Evolutionary conservation across 371 early-diverging fungal genomes (phyloP).

Genomic region (Amoeboaphelidium occidentale): DNA sequence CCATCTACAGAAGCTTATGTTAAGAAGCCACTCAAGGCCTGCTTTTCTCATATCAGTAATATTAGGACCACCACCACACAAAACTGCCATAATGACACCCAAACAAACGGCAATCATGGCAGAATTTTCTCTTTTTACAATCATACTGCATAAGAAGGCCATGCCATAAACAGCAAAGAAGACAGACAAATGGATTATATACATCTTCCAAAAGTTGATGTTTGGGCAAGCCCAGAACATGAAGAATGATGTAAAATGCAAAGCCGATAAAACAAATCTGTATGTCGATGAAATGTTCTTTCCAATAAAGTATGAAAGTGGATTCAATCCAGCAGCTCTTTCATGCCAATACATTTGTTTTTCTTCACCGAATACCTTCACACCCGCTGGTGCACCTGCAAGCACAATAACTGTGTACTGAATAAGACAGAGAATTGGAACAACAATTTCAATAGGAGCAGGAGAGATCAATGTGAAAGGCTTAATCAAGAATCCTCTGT

Average conservation of each 20-base stretch:
- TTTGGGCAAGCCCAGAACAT: slow-evolving; percentile 11
- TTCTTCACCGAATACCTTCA: slow-evolving; percentile 18
- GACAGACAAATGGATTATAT: slow-evolving; percentile 8
- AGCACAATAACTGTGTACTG: slow-evolving; percentile 14
- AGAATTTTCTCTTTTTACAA: slow-evolving; percentile 14
- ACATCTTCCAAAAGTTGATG: slow-evolving; percentile 7
- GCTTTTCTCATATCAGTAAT: slow-evolving; percentile 10
- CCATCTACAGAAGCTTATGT: slow-evolving; percentile 15
- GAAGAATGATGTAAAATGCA: slow-evolving; percentile 3
- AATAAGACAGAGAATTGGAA: slow-evolving; percentile 11
- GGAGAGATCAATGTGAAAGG: slow-evolving; percentile 9
- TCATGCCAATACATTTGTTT: slow-evolving; percentile 13
- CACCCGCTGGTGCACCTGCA: slow-evolving; percentile 13
- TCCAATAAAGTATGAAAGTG: slow-evolving; percentile 7
- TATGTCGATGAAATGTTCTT: slow-evolving; percentile 3
- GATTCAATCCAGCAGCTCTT: slow-evolving; percentile 11
- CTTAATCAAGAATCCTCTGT: slow-evolving; percentile 3
- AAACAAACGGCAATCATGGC: slow-evolving; percentile 13
- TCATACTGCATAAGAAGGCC: slow-evolving; percentile 9
- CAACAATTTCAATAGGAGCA: slow-evolving; percentile 10
- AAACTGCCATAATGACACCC: slow-evolving; percentile 13
- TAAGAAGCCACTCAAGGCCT: slow-evolving; percentile 13
- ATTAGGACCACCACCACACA: slow-evolving; percentile 19
- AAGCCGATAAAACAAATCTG: neutral
- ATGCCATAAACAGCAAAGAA: slow-evolving; percentile 20